Evolutionary conservation across 495 filamentous ascomycete species (phyloP).

Genomic region (Neurospora sp.): DNA sequence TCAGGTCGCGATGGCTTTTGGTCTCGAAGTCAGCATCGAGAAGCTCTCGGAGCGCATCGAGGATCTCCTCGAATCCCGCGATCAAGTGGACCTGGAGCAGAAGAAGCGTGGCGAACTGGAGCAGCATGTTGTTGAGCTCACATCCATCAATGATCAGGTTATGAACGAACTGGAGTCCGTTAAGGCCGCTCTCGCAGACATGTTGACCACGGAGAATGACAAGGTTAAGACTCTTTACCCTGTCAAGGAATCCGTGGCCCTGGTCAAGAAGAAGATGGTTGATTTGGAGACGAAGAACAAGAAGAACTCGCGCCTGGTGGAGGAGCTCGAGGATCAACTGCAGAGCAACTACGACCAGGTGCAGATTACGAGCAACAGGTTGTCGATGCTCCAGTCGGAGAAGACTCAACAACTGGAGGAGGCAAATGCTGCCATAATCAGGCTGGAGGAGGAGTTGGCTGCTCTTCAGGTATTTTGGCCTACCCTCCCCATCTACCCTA

Average conservation of each 20-base stretch:
- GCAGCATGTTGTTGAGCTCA: constrained; percentile 36
- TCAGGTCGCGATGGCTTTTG: constrained; percentile 43
- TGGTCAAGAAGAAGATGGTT: constrained; percentile 62
- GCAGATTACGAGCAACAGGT: constrained; percentile 67
- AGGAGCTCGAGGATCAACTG: constrained; percentile 97
- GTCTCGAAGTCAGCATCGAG: constrained; percentile 43
- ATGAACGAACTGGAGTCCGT: constrained; percentile 45
- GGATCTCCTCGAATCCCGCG: constrained; percentile 39
- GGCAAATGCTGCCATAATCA: constrained; percentile 39
- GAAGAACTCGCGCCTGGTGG: constrained; percentile 82
- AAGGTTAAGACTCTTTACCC: constrained; percentile 43
- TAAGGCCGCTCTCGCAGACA: constrained; percentile 32
- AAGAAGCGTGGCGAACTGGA: constrained; percentile 44
- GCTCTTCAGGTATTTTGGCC: constrained; percentile 51
- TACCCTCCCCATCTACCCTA: background rate
- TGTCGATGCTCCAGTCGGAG: constrained; percentile 62
- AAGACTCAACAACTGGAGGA: constrained; percentile 52
- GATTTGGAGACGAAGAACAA: constrained; percentile 53
- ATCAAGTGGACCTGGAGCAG: constrained; percentile 43
- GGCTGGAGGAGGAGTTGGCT: constrained; percentile 41
- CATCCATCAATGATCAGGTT: constrained; percentile 43
- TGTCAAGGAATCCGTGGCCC: constrained; percentile 58
- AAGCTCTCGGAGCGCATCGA: constrained; percentile 45
- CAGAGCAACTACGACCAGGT: constrained; percentile 89
- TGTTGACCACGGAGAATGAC: constrained; percentile 31